Evolutionary conservation across 179 eudicot species (phyloP), one percentile per base, ranked within the genome.

Genomic region (Spergularia azorica): DNA sequence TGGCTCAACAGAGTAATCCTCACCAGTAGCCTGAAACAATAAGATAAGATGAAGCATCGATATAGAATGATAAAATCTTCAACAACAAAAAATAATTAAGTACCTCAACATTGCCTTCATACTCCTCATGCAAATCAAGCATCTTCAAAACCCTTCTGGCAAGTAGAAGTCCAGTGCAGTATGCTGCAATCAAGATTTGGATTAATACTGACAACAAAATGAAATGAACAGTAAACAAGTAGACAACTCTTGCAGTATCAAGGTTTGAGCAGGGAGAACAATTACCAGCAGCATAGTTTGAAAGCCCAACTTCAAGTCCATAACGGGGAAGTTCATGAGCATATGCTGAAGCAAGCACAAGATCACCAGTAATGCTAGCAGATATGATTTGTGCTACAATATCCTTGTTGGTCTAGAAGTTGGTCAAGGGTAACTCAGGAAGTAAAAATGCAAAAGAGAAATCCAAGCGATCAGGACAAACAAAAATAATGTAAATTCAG

Each of bases 1-100:
- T 59, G 92, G 92, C 70, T 90, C 95, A 70, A 90, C 92, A 64
- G 95, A 90, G 82, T 38, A 90, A 81, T 89, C 95, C 77, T 89
- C 92, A 32, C 95, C 95, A 32, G 85, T 79, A 9, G 92, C 95
- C 92, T 88, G 76, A 60, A 20, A 55, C 2, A 18, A 60, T 5
- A 26, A 51, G 67, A 13, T 73, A 75, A 10, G n/a, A 71, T 46
- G 3, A 15, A 58, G 2, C 43, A 12, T 9, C 5, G 16, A 66
- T 3, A 39, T 41, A 55, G 14, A 41, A 3, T 43, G 20, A 4
- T 48, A 1, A 8, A 20, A 79, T 1, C 13, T 5, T 0, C 3
- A 6, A 6, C 2, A 32, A 9, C 4, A 46, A 3, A 18, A 14
- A 41, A 15, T 5, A 17, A 61, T 2, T 2, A 2, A 38, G 26